Conservation (phyloP, 148 eudicot species). For the Cornus kousa region DNA sequence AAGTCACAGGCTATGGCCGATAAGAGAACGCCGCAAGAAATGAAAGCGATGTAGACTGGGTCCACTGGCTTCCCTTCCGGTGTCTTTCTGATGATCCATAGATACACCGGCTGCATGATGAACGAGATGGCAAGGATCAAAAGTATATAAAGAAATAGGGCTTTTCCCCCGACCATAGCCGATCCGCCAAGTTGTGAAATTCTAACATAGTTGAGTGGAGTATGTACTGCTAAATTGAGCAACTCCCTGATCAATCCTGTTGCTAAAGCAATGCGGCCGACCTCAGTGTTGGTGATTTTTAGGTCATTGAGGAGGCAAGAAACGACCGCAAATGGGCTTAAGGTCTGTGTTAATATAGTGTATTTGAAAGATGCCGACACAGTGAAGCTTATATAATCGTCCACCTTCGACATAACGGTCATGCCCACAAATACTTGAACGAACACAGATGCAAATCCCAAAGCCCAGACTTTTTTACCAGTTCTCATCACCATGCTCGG, state of each 20-base stretch:
- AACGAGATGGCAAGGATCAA: no score
- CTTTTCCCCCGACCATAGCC: background rate
- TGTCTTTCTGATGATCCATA: conserved; percentile 31
- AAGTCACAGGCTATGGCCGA: conserved; percentile 16
- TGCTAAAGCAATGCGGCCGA: conserved; percentile 35
- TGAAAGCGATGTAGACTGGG: conserved; percentile 14
- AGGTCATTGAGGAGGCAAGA: conserved; percentile 31
- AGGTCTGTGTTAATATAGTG: background rate
- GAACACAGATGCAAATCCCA: conserved; percentile 18
- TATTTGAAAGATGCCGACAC: background rate
- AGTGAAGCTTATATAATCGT: no score
- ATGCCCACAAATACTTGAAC: conserved; percentile 8
- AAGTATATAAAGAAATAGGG: background rate
- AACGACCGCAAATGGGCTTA: conserved; percentile 27
- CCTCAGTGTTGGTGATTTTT: conserved; percentile 37
- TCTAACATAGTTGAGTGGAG: background rate
- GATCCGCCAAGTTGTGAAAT: background rate
- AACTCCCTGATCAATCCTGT: conserved; percentile 27
- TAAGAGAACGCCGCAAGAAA: conserved; percentile 10
- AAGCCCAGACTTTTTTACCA: conserved; percentile 29
- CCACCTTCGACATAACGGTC: background rate
- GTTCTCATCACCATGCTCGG: conserved; percentile 18
- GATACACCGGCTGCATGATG: background rate
- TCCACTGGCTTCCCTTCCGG: conserved; percentile 36
- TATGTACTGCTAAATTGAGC: background rate